A percentile compares a stretch with the other conserved stretches of the same genome.
Conservation (phyloP, 306 rosid species). For the Arachis stenosperma region DNA sequence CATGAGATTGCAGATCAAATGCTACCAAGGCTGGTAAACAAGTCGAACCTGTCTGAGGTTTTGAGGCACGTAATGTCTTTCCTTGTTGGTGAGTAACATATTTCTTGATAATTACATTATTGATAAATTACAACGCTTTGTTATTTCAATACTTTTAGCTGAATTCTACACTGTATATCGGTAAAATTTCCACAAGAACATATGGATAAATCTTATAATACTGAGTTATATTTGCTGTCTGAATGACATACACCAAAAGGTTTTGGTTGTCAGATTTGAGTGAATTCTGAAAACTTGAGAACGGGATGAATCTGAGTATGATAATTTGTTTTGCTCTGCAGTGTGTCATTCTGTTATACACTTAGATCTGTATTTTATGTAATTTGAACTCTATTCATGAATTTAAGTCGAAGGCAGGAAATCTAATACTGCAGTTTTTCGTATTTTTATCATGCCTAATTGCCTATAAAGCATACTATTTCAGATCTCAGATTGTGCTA, state of each 20-base stretch:
- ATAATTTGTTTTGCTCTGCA: conserved; percentile 24
- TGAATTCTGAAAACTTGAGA: not conserved
- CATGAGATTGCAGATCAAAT: conserved; percentile 71
- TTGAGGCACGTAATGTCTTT: conserved; percentile 77
- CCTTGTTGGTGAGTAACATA: conserved; percentile 60
- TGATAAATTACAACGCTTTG: not conserved
- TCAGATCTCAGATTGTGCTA: conserved; percentile 6
- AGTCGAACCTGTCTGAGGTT: conserved; percentile 77
- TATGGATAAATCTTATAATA: not conserved
- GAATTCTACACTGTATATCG: conserved; percentile 9
- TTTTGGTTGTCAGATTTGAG: conserved; percentile 30
- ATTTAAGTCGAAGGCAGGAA: not conserved
- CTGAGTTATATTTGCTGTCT: conserved; percentile 14
- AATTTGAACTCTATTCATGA: not conserved
- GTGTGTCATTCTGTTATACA: conserved; percentile 1
- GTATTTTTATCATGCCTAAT: not conserved
- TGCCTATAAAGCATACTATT: not conserved
- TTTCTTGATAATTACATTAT: conserved; percentile 17
- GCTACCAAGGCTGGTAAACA: conserved; percentile 68
- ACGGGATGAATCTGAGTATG: not conserved
- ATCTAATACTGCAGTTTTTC: conserved; percentile 1
- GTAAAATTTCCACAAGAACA: conserved; percentile 15
- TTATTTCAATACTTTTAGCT: conserved; percentile 18
- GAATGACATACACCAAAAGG: not conserved
- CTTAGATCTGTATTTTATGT: not conserved